Percentiles rank a stretch among this genome's conserved stretches.
Conservation (phyloP, 208 protist genomes). For the Crithidia brevicula region DNA sequence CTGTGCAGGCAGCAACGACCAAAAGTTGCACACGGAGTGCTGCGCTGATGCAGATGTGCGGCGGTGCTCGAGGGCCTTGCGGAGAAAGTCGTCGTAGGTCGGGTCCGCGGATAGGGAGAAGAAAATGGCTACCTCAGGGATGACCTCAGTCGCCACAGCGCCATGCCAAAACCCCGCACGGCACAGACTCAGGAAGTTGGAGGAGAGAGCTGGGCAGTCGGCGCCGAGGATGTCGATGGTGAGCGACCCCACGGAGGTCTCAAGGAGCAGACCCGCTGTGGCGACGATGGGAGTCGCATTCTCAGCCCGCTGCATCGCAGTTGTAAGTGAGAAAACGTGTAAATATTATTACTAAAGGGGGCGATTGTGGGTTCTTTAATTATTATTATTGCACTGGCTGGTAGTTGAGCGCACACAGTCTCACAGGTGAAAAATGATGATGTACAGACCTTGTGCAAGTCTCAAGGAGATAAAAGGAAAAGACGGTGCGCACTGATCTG, state of each 20-base stretch:
- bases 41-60: background rate
- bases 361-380: background rate
- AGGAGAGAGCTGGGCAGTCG: slow-evolving; percentile 64
- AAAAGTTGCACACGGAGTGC: slow-evolving; percentile 5
- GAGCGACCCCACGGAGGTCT: slow-evolving; percentile 69
- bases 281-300: slow-evolving; percentile 6
- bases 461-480: too few species aligned
- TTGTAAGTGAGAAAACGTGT: too few species aligned
- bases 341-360: too few species aligned
- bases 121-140: slow-evolving; percentile 69
- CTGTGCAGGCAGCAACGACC: slow-evolving; percentile 13
- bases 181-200: slow-evolving; percentile 70
- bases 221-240: slow-evolving; percentile 69
- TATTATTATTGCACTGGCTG: background rate
- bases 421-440: too few species aligned
- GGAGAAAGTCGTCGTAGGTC: slow-evolving; percentile 10
- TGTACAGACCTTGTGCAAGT: too few species aligned
- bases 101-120: slow-evolving; percentile 54
- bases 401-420: too few species aligned
- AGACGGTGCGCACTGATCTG: too few species aligned
- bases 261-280: slow-evolving; percentile 52
- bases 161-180: slow-evolving; percentile 73
- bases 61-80: background rate
- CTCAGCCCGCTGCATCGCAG: too few species aligned
- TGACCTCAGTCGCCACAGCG: slow-evolving; percentile 57